phyloP scores from a whole-genome alignment of 2,329 filamentous ascomycete species.

The Trichophyton verrucosum region DNA sequence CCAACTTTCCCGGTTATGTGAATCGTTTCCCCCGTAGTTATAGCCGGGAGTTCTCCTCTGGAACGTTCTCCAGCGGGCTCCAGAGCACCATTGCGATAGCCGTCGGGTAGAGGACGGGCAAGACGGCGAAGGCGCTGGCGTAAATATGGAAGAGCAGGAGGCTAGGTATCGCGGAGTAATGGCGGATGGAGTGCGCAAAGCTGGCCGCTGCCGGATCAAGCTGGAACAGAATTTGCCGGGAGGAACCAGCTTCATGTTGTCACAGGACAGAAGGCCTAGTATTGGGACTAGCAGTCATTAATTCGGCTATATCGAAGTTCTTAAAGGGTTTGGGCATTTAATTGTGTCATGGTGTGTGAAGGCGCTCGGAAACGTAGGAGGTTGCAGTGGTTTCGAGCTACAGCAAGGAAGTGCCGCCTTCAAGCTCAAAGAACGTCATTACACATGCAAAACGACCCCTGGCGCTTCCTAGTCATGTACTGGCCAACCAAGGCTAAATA shows the following conservation, averaged over 20 bases:
- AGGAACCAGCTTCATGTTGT: not conserved
- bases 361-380: not conserved
- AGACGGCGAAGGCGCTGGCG: not conserved
- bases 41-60: not conserved
- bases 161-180: not conserved
- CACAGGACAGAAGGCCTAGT: not conserved
- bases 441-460: not conserved
- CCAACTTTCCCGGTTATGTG: not conserved
- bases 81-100: conserved; percentile 11
- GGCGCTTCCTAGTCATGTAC: not conserved
- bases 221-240: not conserved
- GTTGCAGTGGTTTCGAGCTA: not conserved
- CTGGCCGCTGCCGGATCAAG: not conserved
- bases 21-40: not conserved
- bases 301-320: not conserved
- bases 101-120: not conserved
- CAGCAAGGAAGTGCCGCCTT: not conserved
- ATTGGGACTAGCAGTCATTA: not conserved
- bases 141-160: not conserved
- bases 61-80: conserved; percentile 12
- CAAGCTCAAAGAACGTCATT: not conserved
- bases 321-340: not conserved
- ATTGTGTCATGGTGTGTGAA: not conserved
- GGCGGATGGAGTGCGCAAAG: not conserved
- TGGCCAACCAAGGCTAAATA: not conserved